Base-by-base conservation (phyloP, 805 yeast genomes). In the Yarrowia bubula region DNA sequence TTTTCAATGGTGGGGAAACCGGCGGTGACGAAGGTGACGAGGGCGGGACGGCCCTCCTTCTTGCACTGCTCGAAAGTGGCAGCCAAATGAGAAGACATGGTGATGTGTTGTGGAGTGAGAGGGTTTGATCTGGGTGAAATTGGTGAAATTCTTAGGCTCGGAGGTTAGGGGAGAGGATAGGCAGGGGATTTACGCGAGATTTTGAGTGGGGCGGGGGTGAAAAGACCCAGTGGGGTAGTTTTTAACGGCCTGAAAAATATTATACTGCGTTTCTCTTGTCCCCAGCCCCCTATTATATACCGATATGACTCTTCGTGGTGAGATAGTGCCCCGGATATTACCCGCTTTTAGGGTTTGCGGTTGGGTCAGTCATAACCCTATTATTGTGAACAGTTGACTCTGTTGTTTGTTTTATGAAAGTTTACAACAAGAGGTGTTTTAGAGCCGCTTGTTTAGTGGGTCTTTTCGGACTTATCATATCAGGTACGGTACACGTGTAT, bases 11-110 rank as follows among this genome's bases (percentile, higher is more conserved):
- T 82, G 63, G 99, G 99, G 78, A 80, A 91, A 17, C 97, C 99
- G 3, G 96, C 98, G 28, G 99, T 95, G 73, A 92, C 82, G 74
- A 93, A 95, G 48, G 97, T 90, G 57, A 95, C 88, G 71, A 95
- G 81, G 47, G 97, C 98, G 71, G 87, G 86, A 71, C 99, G 90
- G 71, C 86, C 74, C 71, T 86, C 88, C 65, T 77, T 71, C 69
- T 84, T 84, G 77, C 88, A 84, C 72, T 78, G 79, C 32, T 82
- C 82, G 74, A 86, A 86, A 7, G 88, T 84, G 70, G 84, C 85
- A 76, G 82, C 82, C 50, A 86, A 70, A 39, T 80, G 80, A 46
- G 81, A 80, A 63, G 87, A 80, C 88, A 84, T 84, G 38, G 64
- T 67, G 60, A 14, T 11, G 58, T 37, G 43, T 35, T 38, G 46